Evolutionary conservation across 768 basidiomycete genomes (phyloP).

Genomic region (Baorangia bicolor): DNA sequence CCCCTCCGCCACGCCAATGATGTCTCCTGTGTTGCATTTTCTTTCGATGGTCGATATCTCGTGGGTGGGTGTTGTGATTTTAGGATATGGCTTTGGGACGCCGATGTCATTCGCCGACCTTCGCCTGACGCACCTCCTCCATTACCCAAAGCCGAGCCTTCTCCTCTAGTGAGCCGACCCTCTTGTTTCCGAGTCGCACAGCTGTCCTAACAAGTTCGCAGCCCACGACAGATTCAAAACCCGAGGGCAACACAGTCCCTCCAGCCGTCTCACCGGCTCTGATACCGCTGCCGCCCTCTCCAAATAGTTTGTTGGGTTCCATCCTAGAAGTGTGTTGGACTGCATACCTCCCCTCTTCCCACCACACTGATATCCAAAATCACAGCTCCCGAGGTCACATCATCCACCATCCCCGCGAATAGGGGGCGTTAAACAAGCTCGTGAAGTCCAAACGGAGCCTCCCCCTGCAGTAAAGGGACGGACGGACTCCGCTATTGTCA

Average conservation of each 20-base stretch:
- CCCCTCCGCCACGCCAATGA: constrained; percentile 29
- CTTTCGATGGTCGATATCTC: constrained; percentile 28
- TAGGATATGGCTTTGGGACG: constrained; percentile 31
- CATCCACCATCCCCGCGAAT: constrained; percentile 1
- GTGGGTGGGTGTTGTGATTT: constrained; percentile 30
- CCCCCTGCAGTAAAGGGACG: not conserved
- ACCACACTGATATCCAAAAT: not conserved
- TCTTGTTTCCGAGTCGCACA: not conserved
- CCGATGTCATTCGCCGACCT: constrained; percentile 19
- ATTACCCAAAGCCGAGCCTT: constrained; percentile 8
- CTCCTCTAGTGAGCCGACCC: constrained; percentile 9
- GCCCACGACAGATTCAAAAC: constrained; percentile 9
- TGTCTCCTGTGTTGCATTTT: constrained; percentile 35
- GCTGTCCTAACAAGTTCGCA: constrained; percentile 4
- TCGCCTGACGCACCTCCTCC: constrained; percentile 7
- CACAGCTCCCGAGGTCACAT: constrained; percentile 17
- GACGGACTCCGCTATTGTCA: not conserved
- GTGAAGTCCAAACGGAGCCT: constrained; percentile 9
- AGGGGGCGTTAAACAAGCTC: not conserved
- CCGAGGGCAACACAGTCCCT: not conserved
- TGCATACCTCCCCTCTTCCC: not conserved
- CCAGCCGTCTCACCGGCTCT: constrained; percentile 12
- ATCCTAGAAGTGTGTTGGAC: constrained; percentile 19
- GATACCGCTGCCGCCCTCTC: constrained; percentile 26
- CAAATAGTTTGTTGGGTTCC: constrained; percentile 13